Evolutionary conservation across 2,329 filamentous ascomycete genomes (phyloP), one percentile per base, ranked within the genome.

Genomic region (Neofusicoccum laricinum): DNA sequence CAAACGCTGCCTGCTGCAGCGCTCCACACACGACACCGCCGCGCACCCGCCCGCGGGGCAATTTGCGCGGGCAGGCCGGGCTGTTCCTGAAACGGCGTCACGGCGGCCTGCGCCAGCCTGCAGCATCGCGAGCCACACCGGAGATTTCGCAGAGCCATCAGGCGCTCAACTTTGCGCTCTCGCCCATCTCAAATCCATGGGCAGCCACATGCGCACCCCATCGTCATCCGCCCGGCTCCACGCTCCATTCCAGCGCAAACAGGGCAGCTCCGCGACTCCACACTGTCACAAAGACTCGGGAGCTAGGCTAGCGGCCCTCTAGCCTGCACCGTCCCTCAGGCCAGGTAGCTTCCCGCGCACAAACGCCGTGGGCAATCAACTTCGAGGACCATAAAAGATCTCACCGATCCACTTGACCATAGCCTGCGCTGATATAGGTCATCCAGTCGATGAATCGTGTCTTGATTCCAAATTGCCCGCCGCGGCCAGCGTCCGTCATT

Each of bases 371-470:
- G 40, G 40, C 55, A 59, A 30, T 46, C 55, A 21, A 14, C 15
- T 11, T 19, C 36, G 51, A 41, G 30, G 15, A 43, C n/a, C 4
- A 17, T 17, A 43, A 43, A 17, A 17, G 41, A 43, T n/a, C 41
- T 43, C 41, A 43, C 51, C 19, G 38, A 59, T n/a, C 55, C 55
- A 36, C 40, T 15, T 15, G 55, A 7, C 55, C 55, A 59, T 59
- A 59, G 32, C 55, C n/a, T 32, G 41, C 30, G 55, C 41, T 59
- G 55, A 59, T 59, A 59, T 59, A 59, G 55, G 55, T 59, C 55
- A 45, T 58, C 40, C 40, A 58, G 53, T 58, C 53, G 53, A 15
- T 7, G 38, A n/a, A 25, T 10, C 38, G 10, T 41, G 53, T 59
- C 17, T 59, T 30, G 55, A 59, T 59, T 59, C 55, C 55, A 45